Base-by-base conservation (phyloP, 805 yeast genomes). In the Wickerhamia fluorescens region DNA sequence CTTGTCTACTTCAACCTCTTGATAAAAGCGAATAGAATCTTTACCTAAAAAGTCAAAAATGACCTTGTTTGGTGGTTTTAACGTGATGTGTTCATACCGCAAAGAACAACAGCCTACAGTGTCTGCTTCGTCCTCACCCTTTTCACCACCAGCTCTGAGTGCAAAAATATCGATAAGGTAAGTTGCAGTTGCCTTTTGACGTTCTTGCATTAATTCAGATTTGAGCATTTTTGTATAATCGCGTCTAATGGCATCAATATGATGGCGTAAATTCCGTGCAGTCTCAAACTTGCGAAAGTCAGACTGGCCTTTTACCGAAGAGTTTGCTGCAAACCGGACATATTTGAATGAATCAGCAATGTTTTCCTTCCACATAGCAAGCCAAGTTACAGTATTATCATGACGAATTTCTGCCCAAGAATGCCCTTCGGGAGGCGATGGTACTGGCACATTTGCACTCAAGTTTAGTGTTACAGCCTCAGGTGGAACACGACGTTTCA, bases 31-130 rank as follows among this genome's bases (percentile, higher is more conserved):
- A 39, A 89, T 85, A 6, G 96, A 85, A 60, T 89, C 96, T 49
- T 88, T 88, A 78, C 97, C 97, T 39, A 89, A 65, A 52, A 88
- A 88, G 54, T 88, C 97, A 60, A 88, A 87, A 7, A 81, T 71
- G 10, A 89, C 96, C 4, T 70, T 80, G 41, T 75, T 75, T 6
- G 96, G 96, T 2, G 95, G 95, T 41, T 73, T 73, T 34, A 89
- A 65, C 1, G 88, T 78, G 24, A 89, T 72, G 56, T 88, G 97
- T 52, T 88, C 97, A 48, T 63, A 88, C 46, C 97, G 66, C 41
- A 89, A 68, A 1, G 96, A 88, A 59, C 97, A 89, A 58, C 97
- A 89, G 25, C 97, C 97, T 25, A 89, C 97, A 1, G 97, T 89
- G 52, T 89, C 97, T 3, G 97, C 97, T 51, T 88, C 96, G 42